Base-by-base conservation (phyloP, 177 flowering plant genomes). In the Tripterygium wilfordii region DNA sequence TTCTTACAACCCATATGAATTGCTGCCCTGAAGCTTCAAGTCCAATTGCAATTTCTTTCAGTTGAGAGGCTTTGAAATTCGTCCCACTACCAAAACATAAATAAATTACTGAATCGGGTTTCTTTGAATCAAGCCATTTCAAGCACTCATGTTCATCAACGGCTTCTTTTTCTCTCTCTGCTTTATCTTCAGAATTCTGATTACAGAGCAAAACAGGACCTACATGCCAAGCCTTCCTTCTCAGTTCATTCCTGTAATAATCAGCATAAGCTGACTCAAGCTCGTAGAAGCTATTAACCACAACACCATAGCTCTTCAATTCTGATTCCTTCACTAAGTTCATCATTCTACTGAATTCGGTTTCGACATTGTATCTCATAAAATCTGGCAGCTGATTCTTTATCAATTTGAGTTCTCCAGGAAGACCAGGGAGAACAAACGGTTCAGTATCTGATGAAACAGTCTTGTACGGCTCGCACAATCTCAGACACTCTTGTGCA, bases 171-270 rank as follows among this genome's bases (percentile, higher is more conserved):
- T 77, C 77, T 39, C 80, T 66, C 10, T 41, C 44, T 8, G 57
- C 62, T 40, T 67, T 70, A 13, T 69, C 70, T 16, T 61, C 51
- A 2, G 15, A 19, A 13, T 28, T 45, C 9, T 45, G 49, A 17
- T 68, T 74, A 49, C 66, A 65, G 0, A 77, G 39, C 5, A 75
- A 71, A 39, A 79, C 61, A 0, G 89, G 85, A 9, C 85, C 89
- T 1, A 79, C 54, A 30, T 54, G 52, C 85, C 89, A 82, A 0
- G 79, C 63, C 24, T 37, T 70, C 42, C 62, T 63, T 44, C 67
- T 63, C 51, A 72, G 14, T 0, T 58, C 57, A 1, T 66, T 63
- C 48, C 48, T 54, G 52, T 58, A 74, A 24, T 51, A 37, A 24
- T 73, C 74, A 1, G 65, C 71, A 51, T 73, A 79, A 16, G 57